Evolutionary conservation across 176 grass and related monocot species (phyloP).

Genomic region (Oryza rufipogon): DNA sequence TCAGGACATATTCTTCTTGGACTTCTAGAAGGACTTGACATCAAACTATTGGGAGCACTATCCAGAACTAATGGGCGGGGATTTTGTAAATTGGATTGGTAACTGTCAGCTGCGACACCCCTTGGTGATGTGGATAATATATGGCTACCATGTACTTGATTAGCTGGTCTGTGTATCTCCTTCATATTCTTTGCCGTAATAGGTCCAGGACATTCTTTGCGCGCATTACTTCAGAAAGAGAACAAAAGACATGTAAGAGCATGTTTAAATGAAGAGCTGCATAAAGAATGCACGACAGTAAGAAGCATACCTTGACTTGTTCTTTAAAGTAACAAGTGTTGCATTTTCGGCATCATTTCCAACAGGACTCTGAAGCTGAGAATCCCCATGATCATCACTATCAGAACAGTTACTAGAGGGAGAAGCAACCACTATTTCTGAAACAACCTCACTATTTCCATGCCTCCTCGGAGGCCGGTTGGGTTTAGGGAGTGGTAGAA

Average conservation of each 20-base stretch:
- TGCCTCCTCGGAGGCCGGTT: conserved; percentile 59
- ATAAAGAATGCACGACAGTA: conserved; percentile 28
- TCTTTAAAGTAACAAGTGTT: conserved; percentile 50
- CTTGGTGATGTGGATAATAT: conserved; percentile 64
- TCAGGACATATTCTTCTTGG: conserved; percentile 82
- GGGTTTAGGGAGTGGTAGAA: conserved; percentile 78
- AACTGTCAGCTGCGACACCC: conserved; percentile 52
- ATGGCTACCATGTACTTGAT: conserved; percentile 54
- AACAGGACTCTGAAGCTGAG: conserved; percentile 82
- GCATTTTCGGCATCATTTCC: conserved; percentile 74
- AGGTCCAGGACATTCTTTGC: conserved; percentile 58
- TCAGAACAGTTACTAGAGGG: conserved; percentile 93
- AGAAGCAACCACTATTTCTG: conserved; percentile 73
- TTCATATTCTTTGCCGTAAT: conserved; percentile 56
- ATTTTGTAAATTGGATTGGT: conserved; percentile 65
- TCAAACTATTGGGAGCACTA: conserved; percentile 92
- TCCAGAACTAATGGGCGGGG: conserved; percentile 61
- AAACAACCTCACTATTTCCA: conserved; percentile 54
- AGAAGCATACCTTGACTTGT: conserved; percentile 65
- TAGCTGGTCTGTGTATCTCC: conserved; percentile 57
- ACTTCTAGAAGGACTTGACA: conserved; percentile 95
- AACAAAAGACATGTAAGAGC: conserved; percentile 46
- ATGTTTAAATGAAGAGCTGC: conserved; percentile 17
- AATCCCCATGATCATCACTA: conserved; percentile 77
- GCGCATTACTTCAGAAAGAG: conserved; percentile 65